These are phyloP conservation scores for Zychaea mexicana DNA, from an alignment of 371 early-diverging fungal genomes.

Conservation along the genomic window DNA sequence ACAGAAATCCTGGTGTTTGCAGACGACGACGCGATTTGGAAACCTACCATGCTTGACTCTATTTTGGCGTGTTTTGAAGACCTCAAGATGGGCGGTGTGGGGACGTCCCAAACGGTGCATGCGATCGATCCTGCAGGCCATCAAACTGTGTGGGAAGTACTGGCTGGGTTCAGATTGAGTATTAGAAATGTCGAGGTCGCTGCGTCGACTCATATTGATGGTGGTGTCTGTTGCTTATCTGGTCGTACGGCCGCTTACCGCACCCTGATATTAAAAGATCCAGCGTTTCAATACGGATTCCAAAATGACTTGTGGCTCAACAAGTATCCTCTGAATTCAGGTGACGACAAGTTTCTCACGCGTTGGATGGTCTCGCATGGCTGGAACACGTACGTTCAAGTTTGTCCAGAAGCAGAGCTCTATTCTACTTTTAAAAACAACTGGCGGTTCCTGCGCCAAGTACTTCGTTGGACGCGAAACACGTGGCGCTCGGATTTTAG, in stretches of 20 bases:
- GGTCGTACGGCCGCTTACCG: slow-evolving; percentile 72
- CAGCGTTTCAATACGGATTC: slow-evolving; percentile 66
- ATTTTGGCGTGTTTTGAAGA: slow-evolving; percentile 73
- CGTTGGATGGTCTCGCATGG: slow-evolving; percentile 70
- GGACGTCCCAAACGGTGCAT: slow-evolving; percentile 62
- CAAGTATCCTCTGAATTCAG: slow-evolving; percentile 67
- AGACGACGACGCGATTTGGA: slow-evolving; percentile 72
- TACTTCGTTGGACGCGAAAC: slow-evolving; percentile 69
- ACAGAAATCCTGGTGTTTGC: slow-evolving; percentile 69
- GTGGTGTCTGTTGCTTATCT: slow-evolving; percentile 68
- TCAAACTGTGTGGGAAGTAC: slow-evolving; percentile 69
- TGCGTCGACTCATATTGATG: slow-evolving; percentile 70
- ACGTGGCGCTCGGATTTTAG: slow-evolving; percentile 71
- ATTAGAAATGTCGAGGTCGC: slow-evolving; percentile 71
- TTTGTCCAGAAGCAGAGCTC: slow-evolving; percentile 64
- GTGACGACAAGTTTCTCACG: slow-evolving; percentile 72
- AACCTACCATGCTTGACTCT: slow-evolving; percentile 54
- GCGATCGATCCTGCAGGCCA: slow-evolving; percentile 46
- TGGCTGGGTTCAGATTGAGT: slow-evolving; percentile 63
- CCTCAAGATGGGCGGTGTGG: slow-evolving; percentile 68
- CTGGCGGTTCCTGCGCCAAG: slow-evolving; percentile 68
- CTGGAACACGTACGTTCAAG: slow-evolving; percentile 67
- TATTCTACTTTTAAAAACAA: slow-evolving; percentile 71
- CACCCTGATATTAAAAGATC: slow-evolving; percentile 66
- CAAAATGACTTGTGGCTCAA: slow-evolving; percentile 67